Evolutionary conservation across 139 green algal genomes (phyloP).

Genomic region (Closterium sp.): DNA sequence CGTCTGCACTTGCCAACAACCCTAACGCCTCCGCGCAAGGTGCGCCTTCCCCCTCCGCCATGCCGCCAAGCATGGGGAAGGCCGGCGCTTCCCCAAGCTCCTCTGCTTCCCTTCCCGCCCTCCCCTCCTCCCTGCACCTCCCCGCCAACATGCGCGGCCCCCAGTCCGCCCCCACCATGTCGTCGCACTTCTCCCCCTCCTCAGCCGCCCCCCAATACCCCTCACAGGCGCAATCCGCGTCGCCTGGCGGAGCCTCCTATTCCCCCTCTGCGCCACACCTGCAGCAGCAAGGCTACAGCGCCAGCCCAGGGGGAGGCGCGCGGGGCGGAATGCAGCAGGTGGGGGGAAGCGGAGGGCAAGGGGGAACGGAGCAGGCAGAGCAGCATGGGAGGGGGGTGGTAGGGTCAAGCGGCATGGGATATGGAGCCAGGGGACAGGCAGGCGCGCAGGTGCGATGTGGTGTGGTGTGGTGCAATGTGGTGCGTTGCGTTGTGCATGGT

Average conservation of each 20-base stretch:
- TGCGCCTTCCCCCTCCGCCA: neutral
- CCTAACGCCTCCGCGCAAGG: neutral
- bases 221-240: neutral
- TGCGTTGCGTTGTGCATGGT: neutral
- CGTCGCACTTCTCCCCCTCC: neutral
- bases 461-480: neutral
- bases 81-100: neutral
- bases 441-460: neutral
- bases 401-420: neutral
- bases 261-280: neutral
- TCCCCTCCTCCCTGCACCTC: neutral
- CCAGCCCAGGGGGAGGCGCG: neutral
- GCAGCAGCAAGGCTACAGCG: neutral
- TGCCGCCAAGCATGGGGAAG: neutral
- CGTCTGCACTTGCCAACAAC: neutral
- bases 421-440: neutral
- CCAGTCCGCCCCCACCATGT: neutral
- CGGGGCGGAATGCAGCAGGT: neutral
- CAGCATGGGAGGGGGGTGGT: neutral
- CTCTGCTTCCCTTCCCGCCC: neutral
- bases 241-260: neutral
- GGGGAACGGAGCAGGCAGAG: neutral
- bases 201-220: neutral
- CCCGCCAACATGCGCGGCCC: neutral
- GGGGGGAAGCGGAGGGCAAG: neutral